phyloP scores from a whole-genome alignment of 2,329 filamentous ascomycete species.

The Lachnellula suecica region DNA sequence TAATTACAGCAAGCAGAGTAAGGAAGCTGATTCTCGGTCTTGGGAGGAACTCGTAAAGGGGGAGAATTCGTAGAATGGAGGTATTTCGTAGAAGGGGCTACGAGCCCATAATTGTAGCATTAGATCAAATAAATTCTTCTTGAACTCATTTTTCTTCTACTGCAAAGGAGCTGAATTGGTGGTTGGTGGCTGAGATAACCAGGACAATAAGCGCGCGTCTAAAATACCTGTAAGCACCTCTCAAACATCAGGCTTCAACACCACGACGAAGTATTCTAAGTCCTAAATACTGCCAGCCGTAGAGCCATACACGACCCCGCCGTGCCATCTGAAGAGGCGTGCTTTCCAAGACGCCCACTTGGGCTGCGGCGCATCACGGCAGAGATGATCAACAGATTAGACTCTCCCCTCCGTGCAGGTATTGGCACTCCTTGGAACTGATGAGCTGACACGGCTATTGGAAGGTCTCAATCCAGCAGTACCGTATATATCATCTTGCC shows the following conservation, averaged over 20 bases:
- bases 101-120: no score
- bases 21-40: no score
- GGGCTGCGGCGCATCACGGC: constrained; percentile 24
- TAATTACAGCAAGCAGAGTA: no score
- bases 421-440: constrained; percentile 33
- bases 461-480: constrained; percentile 15
- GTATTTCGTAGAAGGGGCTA: no score
- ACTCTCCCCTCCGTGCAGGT: constrained; percentile 33
- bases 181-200: no score
- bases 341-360: constrained; percentile 17
- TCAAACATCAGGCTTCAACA: neutral
- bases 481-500: constrained; percentile 3
- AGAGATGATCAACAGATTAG: constrained; percentile 33
- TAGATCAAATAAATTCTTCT: no score
- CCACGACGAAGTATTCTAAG: constrained; percentile 1
- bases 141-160: no score
- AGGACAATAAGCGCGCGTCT: neutral
- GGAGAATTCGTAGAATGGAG: no score
- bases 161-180: no score
- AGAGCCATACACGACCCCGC: constrained; percentile 5
- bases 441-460: constrained; percentile 20
- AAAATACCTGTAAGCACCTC: neutral
- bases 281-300: neutral
- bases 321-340: constrained; percentile 1
- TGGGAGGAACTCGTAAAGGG: no score